Conservation (phyloP, 1,284 basidiomycete genomes). For the Microbotryum lychnidis-dioicae region DNA sequence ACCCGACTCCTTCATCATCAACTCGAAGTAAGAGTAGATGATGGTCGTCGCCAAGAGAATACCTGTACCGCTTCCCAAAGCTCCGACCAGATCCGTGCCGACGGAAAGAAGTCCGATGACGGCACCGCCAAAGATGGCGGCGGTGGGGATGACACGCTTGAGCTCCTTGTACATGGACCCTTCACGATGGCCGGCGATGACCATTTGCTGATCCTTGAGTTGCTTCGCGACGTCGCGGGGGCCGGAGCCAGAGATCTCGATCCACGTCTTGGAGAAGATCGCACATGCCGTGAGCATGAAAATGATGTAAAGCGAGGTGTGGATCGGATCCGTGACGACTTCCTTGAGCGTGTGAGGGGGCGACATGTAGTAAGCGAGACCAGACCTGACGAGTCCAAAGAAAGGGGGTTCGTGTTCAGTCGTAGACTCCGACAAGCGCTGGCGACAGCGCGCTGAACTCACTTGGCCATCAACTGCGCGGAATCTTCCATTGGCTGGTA, state of each 20-base stretch:
- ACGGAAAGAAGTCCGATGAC: conserved; percentile 91
- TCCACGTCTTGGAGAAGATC: conserved; percentile 98
- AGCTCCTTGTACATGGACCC: conserved; percentile 98
- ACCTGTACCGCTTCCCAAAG: conserved; percentile 92
- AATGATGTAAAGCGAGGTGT: conserved; percentile 80
- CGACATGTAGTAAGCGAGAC: conserved; percentile 95
- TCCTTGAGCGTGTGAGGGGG: conserved; percentile 84
- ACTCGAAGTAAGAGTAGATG: conserved; percentile 43
- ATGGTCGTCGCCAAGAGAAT: conserved; percentile 38
- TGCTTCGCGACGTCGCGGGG: conserved; percentile 96
- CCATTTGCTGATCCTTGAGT: conserved; percentile 97
- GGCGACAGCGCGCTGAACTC: too few relatives aligned
- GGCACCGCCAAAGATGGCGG: conserved; percentile 92
- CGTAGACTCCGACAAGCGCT: too few relatives aligned
- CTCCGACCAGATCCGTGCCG: conserved; percentile 90
- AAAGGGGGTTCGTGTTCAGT: too few relatives aligned
- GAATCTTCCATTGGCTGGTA: conserved; percentile 81
- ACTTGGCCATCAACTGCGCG: conserved; percentile 71
- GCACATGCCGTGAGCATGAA: conserved; percentile 94
- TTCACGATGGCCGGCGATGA: conserved; percentile 95
- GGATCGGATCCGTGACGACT: conserved; percentile 83
- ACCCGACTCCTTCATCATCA: conserved; percentile 43
- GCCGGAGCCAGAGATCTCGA: conserved; percentile 92
- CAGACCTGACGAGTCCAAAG: conserved; percentile 49
- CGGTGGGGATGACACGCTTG: conserved; percentile 94